phyloP scores from a whole-genome alignment of 257 asterid genomes.

The Scutellaria minor region DNA sequence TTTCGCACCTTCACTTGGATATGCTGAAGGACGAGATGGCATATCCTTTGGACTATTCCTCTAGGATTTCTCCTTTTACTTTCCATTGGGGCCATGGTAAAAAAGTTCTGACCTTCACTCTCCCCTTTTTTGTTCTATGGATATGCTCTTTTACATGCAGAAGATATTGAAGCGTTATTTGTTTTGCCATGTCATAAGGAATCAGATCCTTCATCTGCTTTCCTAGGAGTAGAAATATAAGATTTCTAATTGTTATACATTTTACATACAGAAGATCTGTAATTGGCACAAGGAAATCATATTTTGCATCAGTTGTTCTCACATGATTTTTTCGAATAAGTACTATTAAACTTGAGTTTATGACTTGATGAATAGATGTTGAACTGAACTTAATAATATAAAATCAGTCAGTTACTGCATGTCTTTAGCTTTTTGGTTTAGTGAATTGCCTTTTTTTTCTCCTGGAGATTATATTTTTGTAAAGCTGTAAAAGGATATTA shows the following conservation, averaged over 20 bases:
- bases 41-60: conserved; percentile 52
- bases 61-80: conserved; percentile 37
- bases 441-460: neutral
- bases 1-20: conserved; percentile 52
- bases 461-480: neutral
- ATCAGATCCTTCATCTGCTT: conserved; percentile 45
- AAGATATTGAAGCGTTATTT: conserved; percentile 30
- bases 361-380: conserved; percentile 9
- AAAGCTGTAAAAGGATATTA: neutral
- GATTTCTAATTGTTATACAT: conserved; percentile 36
- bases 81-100: conserved; percentile 42
- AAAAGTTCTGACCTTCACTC: conserved; percentile 44
- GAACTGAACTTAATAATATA: neutral
- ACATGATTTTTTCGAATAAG: conserved; percentile 1
- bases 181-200: conserved; percentile 33
- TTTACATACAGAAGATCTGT: conserved; percentile 19
- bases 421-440: neutral
- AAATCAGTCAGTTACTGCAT: neutral
- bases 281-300: neutral
- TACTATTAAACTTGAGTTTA: neutral
- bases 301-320: conserved; percentile 5
- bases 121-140: conserved; percentile 42
- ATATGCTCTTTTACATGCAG: conserved; percentile 46
- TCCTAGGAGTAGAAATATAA: conserved; percentile 31
- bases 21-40: conserved; percentile 51